phyloP scores from a whole-genome alignment of 129 eudicot species.

The Artemisia annua region DNA sequence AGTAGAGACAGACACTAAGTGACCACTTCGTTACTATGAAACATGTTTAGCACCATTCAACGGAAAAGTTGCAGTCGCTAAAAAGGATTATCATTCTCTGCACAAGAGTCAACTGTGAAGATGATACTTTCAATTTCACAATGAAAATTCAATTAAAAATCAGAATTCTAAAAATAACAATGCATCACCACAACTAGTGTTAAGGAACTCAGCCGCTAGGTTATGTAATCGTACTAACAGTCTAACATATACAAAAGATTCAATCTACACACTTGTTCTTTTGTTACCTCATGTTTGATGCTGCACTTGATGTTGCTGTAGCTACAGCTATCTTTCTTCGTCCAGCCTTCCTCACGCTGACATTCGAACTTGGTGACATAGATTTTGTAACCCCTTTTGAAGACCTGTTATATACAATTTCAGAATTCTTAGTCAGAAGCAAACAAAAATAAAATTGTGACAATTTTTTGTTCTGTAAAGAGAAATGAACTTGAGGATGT shows the following conservation, averaged over 20 bases:
- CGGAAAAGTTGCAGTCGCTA: too few relatives aligned
- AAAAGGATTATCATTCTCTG: too few relatives aligned
- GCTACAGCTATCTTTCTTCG: background rate
- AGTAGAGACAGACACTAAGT: too few relatives aligned
- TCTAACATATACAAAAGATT: background rate
- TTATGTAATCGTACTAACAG: background rate
- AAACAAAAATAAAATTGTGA: background rate
- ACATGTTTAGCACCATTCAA: too few relatives aligned
- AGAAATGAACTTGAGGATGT: background rate
- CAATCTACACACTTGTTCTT: background rate
- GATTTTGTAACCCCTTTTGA: background rate
- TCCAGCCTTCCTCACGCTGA: background rate
- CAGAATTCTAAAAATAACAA: background rate
- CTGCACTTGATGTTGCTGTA: slow-evolving; percentile 10
- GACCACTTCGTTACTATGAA: too few relatives aligned
- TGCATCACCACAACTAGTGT: background rate
- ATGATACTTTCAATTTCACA: too few relatives aligned
- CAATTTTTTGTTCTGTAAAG: background rate
- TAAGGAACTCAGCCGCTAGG: background rate
- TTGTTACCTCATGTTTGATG: slow-evolving; percentile 11
- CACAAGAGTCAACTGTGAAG: too few relatives aligned
- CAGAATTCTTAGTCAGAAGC: background rate
- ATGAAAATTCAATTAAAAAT: too few relatives aligned
- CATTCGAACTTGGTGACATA: background rate
- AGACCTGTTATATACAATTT: background rate